Evolutionary conservation across 805 yeast species (phyloP).

Genomic region (Pichia nakasei): DNA sequence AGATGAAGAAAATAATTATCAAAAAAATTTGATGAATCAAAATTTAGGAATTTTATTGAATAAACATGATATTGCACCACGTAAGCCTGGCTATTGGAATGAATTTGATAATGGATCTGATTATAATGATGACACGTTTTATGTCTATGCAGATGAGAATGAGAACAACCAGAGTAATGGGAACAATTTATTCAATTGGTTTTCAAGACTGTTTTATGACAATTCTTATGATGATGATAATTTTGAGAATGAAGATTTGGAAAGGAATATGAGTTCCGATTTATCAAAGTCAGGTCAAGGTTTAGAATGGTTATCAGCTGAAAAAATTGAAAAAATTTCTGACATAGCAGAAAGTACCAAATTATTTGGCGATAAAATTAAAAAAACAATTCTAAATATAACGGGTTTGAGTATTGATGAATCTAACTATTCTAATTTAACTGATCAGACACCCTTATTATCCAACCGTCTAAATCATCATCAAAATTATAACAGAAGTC

Average conservation of each 20-base stretch:
- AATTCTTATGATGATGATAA: slow-evolving; percentile 27
- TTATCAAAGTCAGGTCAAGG: slow-evolving; percentile 5
- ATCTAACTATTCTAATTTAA: neutral
- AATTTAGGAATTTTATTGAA: slow-evolving; percentile 25
- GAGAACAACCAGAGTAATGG: neutral
- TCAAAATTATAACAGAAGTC: slow-evolving; percentile 4
- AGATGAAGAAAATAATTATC: neutral
- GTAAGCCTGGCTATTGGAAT: slow-evolving; percentile 46
- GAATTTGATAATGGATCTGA: slow-evolving; percentile 60
- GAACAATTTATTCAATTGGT: slow-evolving; percentile 2
- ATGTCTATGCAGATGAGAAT: slow-evolving; percentile 30
- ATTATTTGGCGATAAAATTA: neutral
- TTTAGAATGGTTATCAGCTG: slow-evolving; percentile 8
- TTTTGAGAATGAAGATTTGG: slow-evolving; percentile 27
- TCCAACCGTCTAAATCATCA: neutral
- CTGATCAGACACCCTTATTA: slow-evolving; percentile 3
- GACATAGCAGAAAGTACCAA: slow-evolving; percentile 3
- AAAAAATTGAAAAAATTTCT: slow-evolving; percentile 6
- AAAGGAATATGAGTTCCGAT: slow-evolving; percentile 6
- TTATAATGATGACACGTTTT: slow-evolving; percentile 29
- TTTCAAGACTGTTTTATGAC: slow-evolving; percentile 23
- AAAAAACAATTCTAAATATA: neutral
- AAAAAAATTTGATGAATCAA: neutral
- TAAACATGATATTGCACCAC: slow-evolving; percentile 18
- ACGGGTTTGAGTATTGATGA: neutral